These are phyloP conservation scores for Dalbergia oliveri DNA, from an alignment of 306 rosid genomes.

Conservation along the genomic window DNA sequence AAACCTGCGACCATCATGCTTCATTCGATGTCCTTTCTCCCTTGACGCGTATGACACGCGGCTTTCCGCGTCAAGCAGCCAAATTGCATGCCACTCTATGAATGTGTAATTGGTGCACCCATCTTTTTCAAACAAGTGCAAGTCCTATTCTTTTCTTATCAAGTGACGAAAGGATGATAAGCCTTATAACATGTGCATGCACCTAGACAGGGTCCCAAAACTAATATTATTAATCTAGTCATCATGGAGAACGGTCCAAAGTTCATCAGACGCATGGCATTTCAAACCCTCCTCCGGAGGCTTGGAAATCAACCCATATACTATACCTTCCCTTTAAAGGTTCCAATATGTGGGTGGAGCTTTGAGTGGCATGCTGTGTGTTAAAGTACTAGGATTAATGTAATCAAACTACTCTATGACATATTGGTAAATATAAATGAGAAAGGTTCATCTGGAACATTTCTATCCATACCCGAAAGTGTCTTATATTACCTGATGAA, in stretches of 20 bases:
- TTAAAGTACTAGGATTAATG: conserved; percentile 1
- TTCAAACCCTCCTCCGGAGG: no score
- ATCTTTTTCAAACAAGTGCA: conserved; percentile 9
- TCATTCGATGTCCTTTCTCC: no score
- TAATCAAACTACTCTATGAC: not conserved
- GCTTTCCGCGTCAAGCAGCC: no score
- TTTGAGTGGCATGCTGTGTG: not conserved
- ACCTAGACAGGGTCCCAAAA: conserved; percentile 15
- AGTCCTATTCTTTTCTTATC: not conserved
- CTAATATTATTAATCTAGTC: not conserved
- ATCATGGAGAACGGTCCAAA: conserved; percentile 13
- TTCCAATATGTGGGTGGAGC: not conserved
- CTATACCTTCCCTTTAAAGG: conserved; percentile 1
- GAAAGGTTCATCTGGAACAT: not conserved
- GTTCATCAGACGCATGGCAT: not conserved
- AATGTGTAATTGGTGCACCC: conserved; percentile 6
- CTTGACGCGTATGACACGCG: no score
- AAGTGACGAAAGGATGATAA: conserved; percentile 28
- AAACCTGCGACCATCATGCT: no score
- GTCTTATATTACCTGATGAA: not conserved
- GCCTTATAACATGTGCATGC: not conserved
- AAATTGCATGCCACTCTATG: not conserved
- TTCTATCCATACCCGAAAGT: no score
- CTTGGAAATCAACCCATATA: not conserved
- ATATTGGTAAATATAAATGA: not conserved